phyloP scores from a whole-genome alignment of 1,284 basidiomycete genomes.

The Tilletia horrida region DNA sequence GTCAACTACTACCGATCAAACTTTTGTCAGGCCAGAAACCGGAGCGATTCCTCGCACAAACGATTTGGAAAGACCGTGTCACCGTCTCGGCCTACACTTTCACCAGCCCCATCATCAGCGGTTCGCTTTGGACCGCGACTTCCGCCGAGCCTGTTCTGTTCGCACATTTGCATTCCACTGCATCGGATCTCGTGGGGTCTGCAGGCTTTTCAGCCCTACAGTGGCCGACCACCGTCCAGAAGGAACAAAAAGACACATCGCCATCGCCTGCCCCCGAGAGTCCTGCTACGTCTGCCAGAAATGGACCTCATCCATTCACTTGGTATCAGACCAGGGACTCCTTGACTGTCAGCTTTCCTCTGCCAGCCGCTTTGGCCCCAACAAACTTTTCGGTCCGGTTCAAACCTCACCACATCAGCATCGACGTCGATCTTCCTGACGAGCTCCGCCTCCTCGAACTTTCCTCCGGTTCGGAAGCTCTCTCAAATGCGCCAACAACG shows the following conservation, averaged over 20 bases:
- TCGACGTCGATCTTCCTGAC: conserved; percentile 56
- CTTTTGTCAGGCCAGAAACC: not conserved
- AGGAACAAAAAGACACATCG: not conserved
- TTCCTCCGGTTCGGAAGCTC: conserved; percentile 66
- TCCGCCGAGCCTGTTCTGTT: conserved; percentile 54
- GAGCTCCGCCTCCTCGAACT: conserved; percentile 65
- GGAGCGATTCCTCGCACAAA: not conserved
- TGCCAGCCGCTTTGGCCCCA: conserved; percentile 62
- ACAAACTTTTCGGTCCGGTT: conserved; percentile 59
- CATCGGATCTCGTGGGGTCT: not conserved
- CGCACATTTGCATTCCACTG: not conserved
- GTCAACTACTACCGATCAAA: not conserved
- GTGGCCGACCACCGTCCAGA: too few species aligned
- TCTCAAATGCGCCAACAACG: conserved; percentile 61
- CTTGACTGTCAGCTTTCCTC: conserved; percentile 74
- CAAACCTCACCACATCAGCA: conserved; percentile 65
- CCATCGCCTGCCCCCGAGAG: not conserved
- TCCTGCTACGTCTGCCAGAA: conserved; percentile 17
- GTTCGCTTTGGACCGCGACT: conserved; percentile 26
- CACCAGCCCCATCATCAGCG: not conserved
- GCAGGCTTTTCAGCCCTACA: not conserved
- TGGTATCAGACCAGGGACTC: conserved; percentile 85
- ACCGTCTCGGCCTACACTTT: not conserved
- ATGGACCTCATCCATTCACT: conserved; percentile 64
- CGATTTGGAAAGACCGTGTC: not conserved